These are phyloP conservation scores for Agroathelia rolfsii DNA, from an alignment of 1,284 basidiomycete genomes.

Conservation along the genomic window DNA sequence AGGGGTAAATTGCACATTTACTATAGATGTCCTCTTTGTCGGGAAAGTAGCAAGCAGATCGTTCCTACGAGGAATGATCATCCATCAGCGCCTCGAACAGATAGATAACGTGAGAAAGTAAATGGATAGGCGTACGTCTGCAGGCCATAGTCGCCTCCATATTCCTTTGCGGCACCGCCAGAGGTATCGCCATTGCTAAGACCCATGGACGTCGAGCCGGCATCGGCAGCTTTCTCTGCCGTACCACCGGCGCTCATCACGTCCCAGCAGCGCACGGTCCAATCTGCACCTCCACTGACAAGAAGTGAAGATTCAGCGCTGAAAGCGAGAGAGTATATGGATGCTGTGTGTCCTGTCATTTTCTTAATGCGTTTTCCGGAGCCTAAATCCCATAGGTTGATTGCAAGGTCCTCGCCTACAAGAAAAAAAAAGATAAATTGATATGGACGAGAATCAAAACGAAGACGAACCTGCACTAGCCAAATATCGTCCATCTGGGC, in stretches of 20 bases:
- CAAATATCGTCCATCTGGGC: conserved; percentile 89
- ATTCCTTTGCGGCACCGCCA: conserved; percentile 22
- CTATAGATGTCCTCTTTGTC: conserved; percentile 91
- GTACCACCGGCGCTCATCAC: conserved; percentile 73
- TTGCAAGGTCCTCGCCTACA: conserved; percentile 81
- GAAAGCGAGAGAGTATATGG: conserved; percentile 87
- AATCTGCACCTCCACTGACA: conserved; percentile 85
- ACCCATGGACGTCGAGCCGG: conserved; percentile 26
- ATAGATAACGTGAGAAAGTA: conserved; percentile 2
- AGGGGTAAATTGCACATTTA: conserved; percentile 88
- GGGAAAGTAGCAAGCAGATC: conserved; percentile 88
- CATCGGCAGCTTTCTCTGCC: conserved; percentile 42
- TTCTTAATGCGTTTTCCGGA: conserved; percentile 92
- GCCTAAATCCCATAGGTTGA: conserved; percentile 95
- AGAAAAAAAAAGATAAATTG: conserved; percentile 5
- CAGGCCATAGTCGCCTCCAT: conserved; percentile 42
- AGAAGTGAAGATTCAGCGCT: conserved; percentile 86
- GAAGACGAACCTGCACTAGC: conserved; percentile 71
- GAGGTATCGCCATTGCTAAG: conserved; percentile 23
- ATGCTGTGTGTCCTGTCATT: conserved; percentile 88
- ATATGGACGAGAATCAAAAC: conserved; percentile 4
- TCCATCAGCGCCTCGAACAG: conserved; percentile 8
- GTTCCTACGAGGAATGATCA: conserved; percentile 36
- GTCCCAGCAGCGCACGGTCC: conserved; percentile 96
- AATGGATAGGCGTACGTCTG: conserved; percentile 47